Base-by-base conservation (phyloP, 495 filamentous ascomycete genomes). In the Podospora pseudopauciseta region DNA sequence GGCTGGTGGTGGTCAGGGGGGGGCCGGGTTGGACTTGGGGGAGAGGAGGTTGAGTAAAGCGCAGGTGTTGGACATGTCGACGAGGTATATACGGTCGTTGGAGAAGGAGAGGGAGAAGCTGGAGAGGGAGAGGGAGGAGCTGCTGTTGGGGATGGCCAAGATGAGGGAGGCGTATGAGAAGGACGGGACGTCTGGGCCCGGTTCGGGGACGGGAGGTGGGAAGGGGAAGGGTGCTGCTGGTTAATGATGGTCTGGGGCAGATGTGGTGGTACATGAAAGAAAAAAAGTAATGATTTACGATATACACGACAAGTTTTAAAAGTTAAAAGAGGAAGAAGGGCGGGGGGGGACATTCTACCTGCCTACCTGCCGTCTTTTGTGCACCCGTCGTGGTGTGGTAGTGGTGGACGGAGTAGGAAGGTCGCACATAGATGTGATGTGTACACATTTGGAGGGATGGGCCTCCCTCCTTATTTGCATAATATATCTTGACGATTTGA, bases 31-130 rank as follows among this genome's bases (percentile, higher is more conserved):
- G 59, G 78, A 80, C 49, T 26, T 75, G 27, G 72, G 69, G 0
- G 80, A 82, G 67, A 76, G 73, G 16, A 73, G 77, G 11, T 70
- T 84, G 64, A 84, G 80, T 71, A 84, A 84, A 60, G 80, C 76
- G 19, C 80, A 84, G 62, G 81, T 84, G 30, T 67, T 84, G 34
- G 79, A 81, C n/a, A 75, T 81, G 74, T 81, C 81, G 13, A 74
- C 74, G 55, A 66, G 75, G 32, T 77, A 84, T 65, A 84, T 84
- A 39, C 69, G 76, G 64, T 53, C 72, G 20, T 68, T 84, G 34
- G 81, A 84, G 67, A 74, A 73, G 53, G 74, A 82, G 27, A 69
- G 74, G 27, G 72, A 70, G 2, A 66, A 61, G n/a, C 70, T 83
- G 3, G 76, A 81, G 61, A 70, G 71, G 20, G 76, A 82, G 63